Base-by-base conservation (phyloP, 2,329 filamentous ascomycete genomes). In the Neoarthrinium moseri region DNA sequence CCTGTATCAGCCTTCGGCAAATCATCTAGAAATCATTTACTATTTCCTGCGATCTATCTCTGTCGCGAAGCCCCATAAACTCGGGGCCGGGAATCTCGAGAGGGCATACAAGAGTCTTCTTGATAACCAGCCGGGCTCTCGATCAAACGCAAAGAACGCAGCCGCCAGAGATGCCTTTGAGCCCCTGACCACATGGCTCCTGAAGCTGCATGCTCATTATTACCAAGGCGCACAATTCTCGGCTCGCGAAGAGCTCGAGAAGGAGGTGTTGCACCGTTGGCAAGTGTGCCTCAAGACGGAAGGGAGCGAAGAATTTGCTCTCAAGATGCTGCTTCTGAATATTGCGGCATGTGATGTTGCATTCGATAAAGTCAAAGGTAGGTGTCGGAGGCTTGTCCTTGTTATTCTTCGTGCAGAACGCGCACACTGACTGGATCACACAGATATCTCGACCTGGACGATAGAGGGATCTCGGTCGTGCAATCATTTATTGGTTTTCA, bases 21-120 rank as follows among this genome's bases (percentile, higher is more conserved):
- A 92, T 55, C 87, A 95, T 62, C 78, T 97, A 41, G 83, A 90
- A 50, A 85, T 90, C 8, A 86, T 95, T 23, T 97, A 96, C 66
- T 84, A 96, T 64, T 81, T 97, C 32, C 94, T 96, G 62, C 85
- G 91, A 51, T 86, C 91, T 13, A 77, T 94, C 55, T 84, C 84
- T 7, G 84, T 89, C 24, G 76, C 83, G 43, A 75, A 84, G 32
- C 89, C 91, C 4, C 85, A 94, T 59, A 85, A 86, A 0, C 79
- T 85, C 36, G 91, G 90, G 3, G 75, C 78, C 47, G 71, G 74
- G 15, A 97, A 97, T 59, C 74, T 99, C 39, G 85, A 89, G 57
- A 75, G 84, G 44, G 89, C 94, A 62, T 91, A 96, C 62, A 79
- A 74, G 52, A 67, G 74, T 11, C 67, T 80, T n/a, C 67, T 80